Percentiles rank a stretch among this genome's conserved stretches.
Evolutionary conservation across 1,284 basidiomycete genomes (phyloP).

Genomic region (Melanopsichium pennsylvanicum): DNA sequence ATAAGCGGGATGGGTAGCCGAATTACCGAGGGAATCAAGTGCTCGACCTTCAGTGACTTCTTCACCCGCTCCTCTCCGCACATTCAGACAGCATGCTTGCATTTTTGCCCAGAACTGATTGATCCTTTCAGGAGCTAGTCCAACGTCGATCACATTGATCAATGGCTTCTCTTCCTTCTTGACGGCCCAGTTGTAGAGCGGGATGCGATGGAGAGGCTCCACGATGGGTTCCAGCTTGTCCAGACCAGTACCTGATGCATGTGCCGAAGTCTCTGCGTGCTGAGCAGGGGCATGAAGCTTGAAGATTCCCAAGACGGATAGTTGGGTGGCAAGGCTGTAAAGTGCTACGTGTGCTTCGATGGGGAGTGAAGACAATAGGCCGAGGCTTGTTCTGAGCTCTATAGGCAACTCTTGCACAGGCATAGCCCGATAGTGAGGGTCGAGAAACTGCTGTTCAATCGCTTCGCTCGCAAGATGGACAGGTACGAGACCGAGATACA

Average conservation of each 20-base stretch:
- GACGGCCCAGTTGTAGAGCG: slow-evolving; percentile 27
- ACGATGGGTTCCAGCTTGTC: neutral
- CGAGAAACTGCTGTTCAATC: slow-evolving; percentile 14
- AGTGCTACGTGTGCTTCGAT: slow-evolving; percentile 16
- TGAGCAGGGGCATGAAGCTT: neutral
- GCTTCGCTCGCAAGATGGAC: slow-evolving; percentile 8
- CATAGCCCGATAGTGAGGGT: slow-evolving; percentile 9
- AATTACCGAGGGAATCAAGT: neutral
- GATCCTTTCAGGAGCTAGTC: slow-evolving; percentile 19
- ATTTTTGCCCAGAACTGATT: slow-evolving; percentile 27
- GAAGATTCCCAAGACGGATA: slow-evolving; percentile 15
- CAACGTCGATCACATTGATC: slow-evolving; percentile 13
- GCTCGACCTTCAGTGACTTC: neutral
- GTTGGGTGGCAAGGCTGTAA: slow-evolving; percentile 41
- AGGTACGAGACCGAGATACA: slow-evolving; percentile 26
- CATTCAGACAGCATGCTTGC: slow-evolving; percentile 13
- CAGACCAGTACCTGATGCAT: neutral
- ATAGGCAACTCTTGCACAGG: slow-evolving; percentile 18
- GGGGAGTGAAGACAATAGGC: slow-evolving; percentile 1
- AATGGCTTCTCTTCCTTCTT: slow-evolving; percentile 19
- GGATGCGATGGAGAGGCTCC: slow-evolving; percentile 13
- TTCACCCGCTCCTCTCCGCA: neutral
- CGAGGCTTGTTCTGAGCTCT: slow-evolving; percentile 24
- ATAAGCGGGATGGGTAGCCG: neutral
- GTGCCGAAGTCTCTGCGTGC: neutral